These are phyloP conservation scores for Nemophila menziesii DNA, from an alignment of 257 asterid species.

Conservation along the genomic window DNA sequence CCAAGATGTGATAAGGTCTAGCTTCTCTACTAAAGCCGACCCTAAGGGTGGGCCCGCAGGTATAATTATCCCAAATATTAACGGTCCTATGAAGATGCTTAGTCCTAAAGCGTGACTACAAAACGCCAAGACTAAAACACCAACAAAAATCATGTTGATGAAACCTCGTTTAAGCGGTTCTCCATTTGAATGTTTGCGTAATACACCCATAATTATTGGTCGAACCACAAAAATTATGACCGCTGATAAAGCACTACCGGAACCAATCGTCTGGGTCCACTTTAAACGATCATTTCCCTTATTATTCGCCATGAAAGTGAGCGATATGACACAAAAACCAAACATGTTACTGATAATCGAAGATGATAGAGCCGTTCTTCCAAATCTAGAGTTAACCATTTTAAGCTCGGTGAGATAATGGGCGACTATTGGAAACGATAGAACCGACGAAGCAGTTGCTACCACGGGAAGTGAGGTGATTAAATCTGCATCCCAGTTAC, in stretches of 20 bases:
- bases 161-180: conserved; percentile 23
- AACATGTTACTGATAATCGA: conserved; percentile 18
- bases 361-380: conserved; percentile 24
- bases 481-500: not conserved
- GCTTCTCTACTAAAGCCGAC: conserved; percentile 32
- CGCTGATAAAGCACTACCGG: conserved; percentile 6
- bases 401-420: conserved; percentile 29
- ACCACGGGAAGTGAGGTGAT: conserved; percentile 15
- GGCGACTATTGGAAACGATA: conserved; percentile 27
- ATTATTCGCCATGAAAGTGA: conserved; percentile 1
- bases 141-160: conserved; percentile 17
- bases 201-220: conserved; percentile 15
- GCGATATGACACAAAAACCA: conserved; percentile 15
- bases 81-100: conserved; percentile 19
- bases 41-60: conserved; percentile 47
- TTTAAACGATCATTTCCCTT: not conserved
- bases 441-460: conserved; percentile 18
- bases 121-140: conserved; percentile 17
- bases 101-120: conserved; percentile 21
- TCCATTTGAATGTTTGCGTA: conserved; percentile 9
- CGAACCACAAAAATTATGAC: conserved; percentile 17
- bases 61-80: conserved; percentile 22
- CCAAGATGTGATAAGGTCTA: conserved; percentile 21
- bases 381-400: conserved; percentile 32
- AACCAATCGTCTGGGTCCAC: not conserved